phyloP scores from a whole-genome alignment of 2,329 filamentous ascomycete genomes.

The Periconia sp. region DNA sequence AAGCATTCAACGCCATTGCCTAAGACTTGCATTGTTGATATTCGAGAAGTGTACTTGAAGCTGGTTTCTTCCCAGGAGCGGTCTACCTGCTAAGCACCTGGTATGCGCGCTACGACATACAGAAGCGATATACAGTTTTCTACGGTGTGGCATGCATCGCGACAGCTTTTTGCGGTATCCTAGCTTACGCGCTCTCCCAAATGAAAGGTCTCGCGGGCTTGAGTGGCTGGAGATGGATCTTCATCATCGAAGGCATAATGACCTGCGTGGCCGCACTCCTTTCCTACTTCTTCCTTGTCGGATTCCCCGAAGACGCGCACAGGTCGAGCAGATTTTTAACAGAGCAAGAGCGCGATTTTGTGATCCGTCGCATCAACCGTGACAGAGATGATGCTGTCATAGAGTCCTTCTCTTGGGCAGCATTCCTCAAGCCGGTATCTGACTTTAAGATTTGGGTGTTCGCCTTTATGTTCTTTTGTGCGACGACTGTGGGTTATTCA shows the following conservation, averaged over 20 bases:
- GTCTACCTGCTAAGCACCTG: conserved; percentile 37
- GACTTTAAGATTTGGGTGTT: too few species aligned
- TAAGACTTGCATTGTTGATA: too few species aligned
- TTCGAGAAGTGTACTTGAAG: conserved; percentile 30
- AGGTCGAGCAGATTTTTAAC: too few species aligned
- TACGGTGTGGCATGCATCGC: not conserved
- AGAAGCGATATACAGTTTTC: conserved; percentile 23
- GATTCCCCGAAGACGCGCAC: conserved; percentile 43
- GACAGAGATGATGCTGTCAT: too few species aligned
- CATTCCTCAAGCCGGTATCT: too few species aligned
- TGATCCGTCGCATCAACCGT: too few species aligned
- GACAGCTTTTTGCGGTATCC: too few species aligned
- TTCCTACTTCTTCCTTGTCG: conserved; percentile 48
- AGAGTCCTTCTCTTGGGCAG: too few species aligned
- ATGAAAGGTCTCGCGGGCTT: conserved; percentile 31
- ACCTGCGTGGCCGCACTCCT: conserved; percentile 35
- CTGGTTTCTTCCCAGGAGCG: conserved; percentile 35
- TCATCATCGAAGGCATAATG: not conserved
- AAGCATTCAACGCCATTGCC: too few species aligned
- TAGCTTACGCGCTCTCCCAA: conserved; percentile 36
- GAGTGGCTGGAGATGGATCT: conserved; percentile 33
- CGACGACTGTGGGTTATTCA: too few species aligned
- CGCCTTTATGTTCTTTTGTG: too few species aligned
- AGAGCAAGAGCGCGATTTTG: too few species aligned
- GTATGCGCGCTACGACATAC: conserved; percentile 30